Percentiles rank a stretch among this genome's conserved stretches.
Conservation (phyloP, 768 basidiomycete genomes). For the Leucosporidium creatinivorum region DNA sequence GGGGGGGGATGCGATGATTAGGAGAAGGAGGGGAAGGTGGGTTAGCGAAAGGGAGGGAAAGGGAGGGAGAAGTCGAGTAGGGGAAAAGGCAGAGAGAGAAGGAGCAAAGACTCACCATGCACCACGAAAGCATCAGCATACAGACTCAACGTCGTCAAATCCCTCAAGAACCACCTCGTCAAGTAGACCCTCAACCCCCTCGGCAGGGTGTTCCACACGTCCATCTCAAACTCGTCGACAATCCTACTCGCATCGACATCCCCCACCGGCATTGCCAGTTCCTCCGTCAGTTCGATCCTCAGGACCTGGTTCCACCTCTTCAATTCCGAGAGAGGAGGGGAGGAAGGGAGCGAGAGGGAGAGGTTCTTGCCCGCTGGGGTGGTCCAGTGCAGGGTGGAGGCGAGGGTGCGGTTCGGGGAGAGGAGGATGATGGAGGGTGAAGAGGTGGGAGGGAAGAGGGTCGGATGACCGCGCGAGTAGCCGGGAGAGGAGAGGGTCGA, state of each 20-base stretch:
- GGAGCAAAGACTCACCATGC: slow-evolving; percentile 8
- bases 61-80: not conserved
- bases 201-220: slow-evolving; percentile 1
- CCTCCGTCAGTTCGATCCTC: not conserved
- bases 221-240: slow-evolving; percentile 15
- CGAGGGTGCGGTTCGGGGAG: slow-evolving; percentile 5
- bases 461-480: slow-evolving; percentile 26
- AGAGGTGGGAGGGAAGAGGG: slow-evolving; percentile 17
- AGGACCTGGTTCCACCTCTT: slow-evolving; percentile 13
- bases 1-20: not conserved
- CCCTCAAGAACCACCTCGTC: slow-evolving; percentile 23
- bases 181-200: slow-evolving; percentile 9
- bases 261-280: not conserved
- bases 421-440: slow-evolving; percentile 20
- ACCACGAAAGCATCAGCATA: slow-evolving; percentile 32
- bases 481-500: slow-evolving; percentile 8
- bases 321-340: not conserved
- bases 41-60: not conserved
- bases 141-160: slow-evolving; percentile 8
- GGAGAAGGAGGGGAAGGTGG: not conserved
- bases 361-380: not conserved
- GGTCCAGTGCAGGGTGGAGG: not conserved
- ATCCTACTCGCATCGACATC: not conserved
- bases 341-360: slow-evolving; percentile 6
- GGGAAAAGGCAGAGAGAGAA: not conserved